phyloP scores from a whole-genome alignment of 1,284 basidiomycete species.

The Omphalotus olearius region DNA sequence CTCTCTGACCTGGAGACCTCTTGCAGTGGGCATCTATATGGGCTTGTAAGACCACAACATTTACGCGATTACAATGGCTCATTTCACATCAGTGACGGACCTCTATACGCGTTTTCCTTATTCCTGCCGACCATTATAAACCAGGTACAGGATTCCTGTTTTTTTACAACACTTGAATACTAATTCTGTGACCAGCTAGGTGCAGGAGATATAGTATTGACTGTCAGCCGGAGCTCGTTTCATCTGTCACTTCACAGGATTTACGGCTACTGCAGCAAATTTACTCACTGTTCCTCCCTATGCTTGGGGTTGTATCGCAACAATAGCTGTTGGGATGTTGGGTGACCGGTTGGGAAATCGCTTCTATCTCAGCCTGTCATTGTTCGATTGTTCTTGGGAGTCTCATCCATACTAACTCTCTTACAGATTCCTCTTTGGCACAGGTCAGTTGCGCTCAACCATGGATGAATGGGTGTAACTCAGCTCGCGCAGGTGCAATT shows the following conservation, averaged over 20 bases:
- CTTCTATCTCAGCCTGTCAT: slow-evolving; percentile 57
- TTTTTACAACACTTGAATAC: slow-evolving; percentile 7
- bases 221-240: slow-evolving; percentile 1
- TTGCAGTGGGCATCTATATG: slow-evolving; percentile 52
- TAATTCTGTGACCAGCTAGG: slow-evolving; percentile 20
- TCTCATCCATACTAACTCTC: background rate
- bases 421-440: slow-evolving; percentile 31
- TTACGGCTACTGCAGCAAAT: slow-evolving; percentile 48
- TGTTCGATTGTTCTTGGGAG: slow-evolving; percentile 15
- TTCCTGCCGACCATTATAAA: slow-evolving; percentile 74
- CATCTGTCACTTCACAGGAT: slow-evolving; percentile 38
- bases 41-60: slow-evolving; percentile 38
- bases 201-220: slow-evolving; percentile 2
- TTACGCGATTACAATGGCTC: slow-evolving; percentile 29
- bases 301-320: slow-evolving; percentile 58
- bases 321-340: slow-evolving; percentile 37
- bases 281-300: slow-evolving; percentile 56
- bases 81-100: slow-evolving; percentile 55
- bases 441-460: slow-evolving; percentile 23
- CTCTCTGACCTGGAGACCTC: too few species aligned
- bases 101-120: slow-evolving; percentile 68
- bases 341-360: slow-evolving; percentile 57
- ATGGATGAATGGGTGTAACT: background rate
- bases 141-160: slow-evolving; percentile 33
- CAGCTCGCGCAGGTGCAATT: slow-evolving; percentile 29